Base-by-base conservation (phyloP, 2,329 filamentous ascomycete genomes). In the Penicillium glabrum region DNA sequence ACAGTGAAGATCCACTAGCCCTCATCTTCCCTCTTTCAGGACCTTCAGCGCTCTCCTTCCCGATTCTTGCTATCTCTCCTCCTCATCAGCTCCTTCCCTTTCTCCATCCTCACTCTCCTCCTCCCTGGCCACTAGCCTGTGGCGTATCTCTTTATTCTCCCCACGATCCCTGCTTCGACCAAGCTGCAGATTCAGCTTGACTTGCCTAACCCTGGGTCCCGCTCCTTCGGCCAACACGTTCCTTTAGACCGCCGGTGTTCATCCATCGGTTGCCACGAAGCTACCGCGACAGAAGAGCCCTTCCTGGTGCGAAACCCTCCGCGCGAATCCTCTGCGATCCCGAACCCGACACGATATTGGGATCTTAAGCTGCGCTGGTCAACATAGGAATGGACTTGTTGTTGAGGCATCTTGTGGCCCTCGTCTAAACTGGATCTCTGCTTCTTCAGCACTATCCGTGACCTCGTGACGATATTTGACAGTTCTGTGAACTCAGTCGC, bases 371-470 rank as follows among this genome's bases (percentile, higher is more conserved):
- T 67, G 61, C 41, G 51, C 56, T 64, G 62, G 59, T 57, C 53
- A 55, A 65, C 61, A 69, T 62, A 71, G 71, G 71, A 72, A 73
- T 73, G 70, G 69, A 72, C 63, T 67, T 69, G 68, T 61, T 64
- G 63, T 65, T 72, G 65, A 71, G 67, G 62, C 56, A 58, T 64
- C 52, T 65, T 55, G 61, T 63, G 58, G 61, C 62, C 61, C 60
- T 64, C 63, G 63, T 69, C 61, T 69, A 65, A 71, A 59, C 58
- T 63, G 59, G 63, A 61, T 61, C 58, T 63, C 59, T 62, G 59
- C 61, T 65, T 52, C 49, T 53, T 46, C 37, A 62, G 63, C 61
- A 62, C 58, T 61, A 64, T 65, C 56, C 58, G 56, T 62, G 56
- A 56, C 50, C 55, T 56, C 49, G 51, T 39, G 54, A 37, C 51